A percentile compares a stretch with the other conserved stretches of the same genome.
Conservation (phyloP, 2,329 filamentous ascomycete species). For the Xylariaceae sp. region DNA sequence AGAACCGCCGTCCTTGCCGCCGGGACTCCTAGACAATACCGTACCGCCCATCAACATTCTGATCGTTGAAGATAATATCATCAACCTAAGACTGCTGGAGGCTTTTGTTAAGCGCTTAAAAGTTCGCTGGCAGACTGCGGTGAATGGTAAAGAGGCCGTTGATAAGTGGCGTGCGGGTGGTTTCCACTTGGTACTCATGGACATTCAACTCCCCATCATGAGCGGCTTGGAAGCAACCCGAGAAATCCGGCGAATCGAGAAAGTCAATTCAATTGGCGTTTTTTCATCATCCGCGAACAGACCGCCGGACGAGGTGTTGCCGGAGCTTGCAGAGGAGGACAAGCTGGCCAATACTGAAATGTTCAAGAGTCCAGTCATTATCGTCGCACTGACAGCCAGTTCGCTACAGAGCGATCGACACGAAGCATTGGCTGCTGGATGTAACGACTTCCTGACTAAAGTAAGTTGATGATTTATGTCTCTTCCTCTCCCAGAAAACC, state of each 20-base stretch:
- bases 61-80: slow-evolving; percentile 97
- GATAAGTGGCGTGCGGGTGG: slow-evolving; percentile 88
- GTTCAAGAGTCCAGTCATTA: slow-evolving; percentile 97
- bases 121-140: slow-evolving; percentile 94
- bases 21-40: slow-evolving; percentile 68
- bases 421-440: slow-evolving; percentile 88
- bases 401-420: slow-evolving; percentile 93
- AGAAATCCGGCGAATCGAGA: slow-evolving; percentile 84
- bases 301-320: slow-evolving; percentile 42
- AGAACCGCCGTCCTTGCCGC: slow-evolving; percentile 44
- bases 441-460: slow-evolving; percentile 98
- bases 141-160: slow-evolving; percentile 90
- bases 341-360: slow-evolving; percentile 61
- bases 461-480: slow-evolving; percentile 42
- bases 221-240: slow-evolving; percentile 90
- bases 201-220: slow-evolving; percentile 97
- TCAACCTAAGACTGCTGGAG: slow-evolving; percentile 89
- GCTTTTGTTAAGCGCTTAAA: slow-evolving; percentile 95
- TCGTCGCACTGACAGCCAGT: slow-evolving; percentile 91
- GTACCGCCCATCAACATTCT: slow-evolving; percentile 96
- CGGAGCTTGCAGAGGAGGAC: slow-evolving; percentile 58
- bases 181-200: slow-evolving; percentile 96
- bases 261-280: slow-evolving; percentile 87
- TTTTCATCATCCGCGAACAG: slow-evolving; percentile 66
- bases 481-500: neutral